phyloP scores from a whole-genome alignment of 2,329 filamentous ascomycete species.

The Monosporascus sp. region DNA sequence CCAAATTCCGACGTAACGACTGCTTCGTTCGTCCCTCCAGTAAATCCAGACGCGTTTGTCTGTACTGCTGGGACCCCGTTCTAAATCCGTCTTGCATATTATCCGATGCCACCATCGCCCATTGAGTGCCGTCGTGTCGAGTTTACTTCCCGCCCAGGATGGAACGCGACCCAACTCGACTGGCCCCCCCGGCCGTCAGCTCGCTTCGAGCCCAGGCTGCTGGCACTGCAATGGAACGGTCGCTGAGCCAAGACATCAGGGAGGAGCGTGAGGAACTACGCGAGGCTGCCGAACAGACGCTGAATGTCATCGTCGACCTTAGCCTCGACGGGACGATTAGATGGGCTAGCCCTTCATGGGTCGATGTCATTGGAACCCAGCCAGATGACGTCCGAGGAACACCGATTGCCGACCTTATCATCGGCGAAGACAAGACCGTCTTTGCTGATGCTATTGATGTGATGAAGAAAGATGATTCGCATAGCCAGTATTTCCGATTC shows the following conservation, averaged over 20 bases:
- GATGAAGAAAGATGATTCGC: slow-evolving; percentile 88
- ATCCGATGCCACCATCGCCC: slow-evolving; percentile 30
- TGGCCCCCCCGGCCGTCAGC: slow-evolving; percentile 50
- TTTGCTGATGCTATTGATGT: slow-evolving; percentile 82
- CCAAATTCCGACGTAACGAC: slow-evolving; percentile 15
- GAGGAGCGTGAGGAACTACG: slow-evolving; percentile 91
- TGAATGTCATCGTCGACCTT: slow-evolving; percentile 94
- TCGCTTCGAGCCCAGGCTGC: slow-evolving; percentile 46
- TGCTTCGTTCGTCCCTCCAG: slow-evolving; percentile 4
- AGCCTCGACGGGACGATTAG: slow-evolving; percentile 84
- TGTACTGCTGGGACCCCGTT: slow-evolving; percentile 7
- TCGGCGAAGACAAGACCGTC: slow-evolving; percentile 69
- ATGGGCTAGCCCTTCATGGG: slow-evolving; percentile 97
- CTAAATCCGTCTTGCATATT: slow-evolving; percentile 5
- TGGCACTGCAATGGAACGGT: slow-evolving; percentile 50
- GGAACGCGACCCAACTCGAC: slow-evolving; percentile 38
- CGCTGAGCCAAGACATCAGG: slow-evolving; percentile 83
- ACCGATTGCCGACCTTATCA: slow-evolving; percentile 73
- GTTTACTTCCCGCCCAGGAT: slow-evolving; percentile 32
- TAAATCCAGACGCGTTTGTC: slow-evolving; percentile 22
- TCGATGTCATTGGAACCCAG: slow-evolving; percentile 80
- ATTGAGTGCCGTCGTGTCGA: slow-evolving; percentile 20
- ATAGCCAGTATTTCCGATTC: slow-evolving; percentile 86
- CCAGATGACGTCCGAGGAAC: slow-evolving; percentile 69
- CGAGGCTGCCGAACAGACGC: slow-evolving; percentile 90